Evolutionary conservation across 2,329 filamentous ascomycete species (phyloP), one percentile per base, ranked within the genome.

Genomic region (Fusarium graminum): DNA sequence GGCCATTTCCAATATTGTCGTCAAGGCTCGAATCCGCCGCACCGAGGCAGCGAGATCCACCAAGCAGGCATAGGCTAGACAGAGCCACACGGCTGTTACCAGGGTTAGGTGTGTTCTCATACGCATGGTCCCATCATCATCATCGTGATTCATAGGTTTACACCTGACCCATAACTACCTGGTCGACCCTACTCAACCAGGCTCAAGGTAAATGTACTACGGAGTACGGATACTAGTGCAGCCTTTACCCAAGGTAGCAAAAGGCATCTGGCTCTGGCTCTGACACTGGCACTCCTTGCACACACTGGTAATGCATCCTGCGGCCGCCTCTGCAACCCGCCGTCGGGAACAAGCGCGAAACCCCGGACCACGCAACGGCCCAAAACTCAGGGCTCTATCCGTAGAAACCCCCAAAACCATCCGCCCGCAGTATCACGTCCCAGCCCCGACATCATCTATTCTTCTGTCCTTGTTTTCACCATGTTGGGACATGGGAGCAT

Each of bases 291-390:
- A 66, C 62, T 44, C 61, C 64, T 64, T 46, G 41, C 58, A 69
- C 70, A 72, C 70, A 65, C 60, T 67, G 71, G 68, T 73, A 57
- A 69, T 77, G 76, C 75, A 73, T 75, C 60, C 76, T 79, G 77
- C 77, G 77, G 77, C 77, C 77, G 70, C 59, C 69, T 77, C 76
- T 79, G 76, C 76, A 75, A 73, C 77, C 76, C 74, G 72, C 72
- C 70, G 67, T 71, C 75, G 75, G 75, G 72, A 74, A 74, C 71
- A 75, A 74, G 74, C 74, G 74, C 74, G 74, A 70, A 71, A 75
- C 76, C 75, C 75, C 72, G 70, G 72, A 70, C 70, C 45, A 61
- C 58, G 53, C 59, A 72, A 67, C 59, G 61, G 46, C 57, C 65
- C 63, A 67, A 67, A 65, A 50, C 67, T 52, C 55, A 63, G 58